Base-by-base conservation (phyloP, 108 stramenopile genomes). In the Nitzschia putrida region DNA sequence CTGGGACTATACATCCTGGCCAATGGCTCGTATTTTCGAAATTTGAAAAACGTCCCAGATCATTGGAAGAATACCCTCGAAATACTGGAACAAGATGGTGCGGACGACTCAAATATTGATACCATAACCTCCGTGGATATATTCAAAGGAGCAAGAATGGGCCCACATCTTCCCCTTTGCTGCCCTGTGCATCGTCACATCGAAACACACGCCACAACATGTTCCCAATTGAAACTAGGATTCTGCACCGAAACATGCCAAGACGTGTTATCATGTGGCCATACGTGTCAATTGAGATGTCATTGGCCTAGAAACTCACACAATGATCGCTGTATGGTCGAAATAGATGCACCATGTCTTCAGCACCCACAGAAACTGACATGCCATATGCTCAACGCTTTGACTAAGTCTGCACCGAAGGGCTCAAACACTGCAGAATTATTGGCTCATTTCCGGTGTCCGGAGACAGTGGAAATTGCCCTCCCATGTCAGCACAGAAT, bases 1-100 rank as follows among this genome's bases (percentile, higher is more conserved):
- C 72, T 77, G 20, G 80, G 76, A 10, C 55, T 71, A 26, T 81
- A 45, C 49, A 66, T 81, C 10, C 59, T 81, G 8, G 80, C 72
- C 0, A 81, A 81, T 64, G 67, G 52, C 21, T 47, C 55, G 12
- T 77, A 73, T 43, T 81, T 81, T 66, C 63, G 74, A 34, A 8
- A 66, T 29, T 21, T 40, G 21, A 44, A 56, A 20, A 69, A 58
- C 29, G 9, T 57, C n/a, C 56, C 56, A 4, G 44, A 57, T 45
- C 78, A 79, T 55, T 79, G 72, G 76, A 59, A 25, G 57, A 49
- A 41, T 3, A 81, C 76, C 29, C 72, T 81, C 37, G 59, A 66
- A 34, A 53, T 70, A 3, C 54, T 79, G 43, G 53, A 79, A 49
- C 53, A 39, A 4, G 61, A 72, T 7, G 37, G 68, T n/a, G 3